Percentiles rank a stretch among this genome's conserved stretches.
These are phyloP conservation scores for Phlebiopsis gigantea DNA, from an alignment of 768 basidiomycete species.

Conservation along the genomic window DNA sequence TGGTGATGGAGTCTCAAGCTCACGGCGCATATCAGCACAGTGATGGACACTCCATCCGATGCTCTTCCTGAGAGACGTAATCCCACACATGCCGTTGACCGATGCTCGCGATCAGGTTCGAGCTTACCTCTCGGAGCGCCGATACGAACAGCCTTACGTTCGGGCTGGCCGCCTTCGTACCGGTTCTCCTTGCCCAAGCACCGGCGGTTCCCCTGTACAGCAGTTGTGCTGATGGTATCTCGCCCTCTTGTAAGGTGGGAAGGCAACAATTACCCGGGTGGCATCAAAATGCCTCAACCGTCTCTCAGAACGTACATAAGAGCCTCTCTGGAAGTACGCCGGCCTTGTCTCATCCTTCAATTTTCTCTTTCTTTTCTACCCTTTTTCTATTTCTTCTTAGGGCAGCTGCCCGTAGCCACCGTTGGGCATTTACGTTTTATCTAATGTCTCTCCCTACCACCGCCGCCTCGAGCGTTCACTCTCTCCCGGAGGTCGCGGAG, in stretches of 20 bases:
- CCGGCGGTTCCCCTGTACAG: not conserved
- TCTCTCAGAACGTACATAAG: not conserved
- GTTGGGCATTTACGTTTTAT: not conserved
- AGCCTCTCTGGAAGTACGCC: not conserved
- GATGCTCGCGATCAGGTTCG: not conserved
- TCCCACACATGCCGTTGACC: not conserved
- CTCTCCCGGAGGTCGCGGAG: not conserved
- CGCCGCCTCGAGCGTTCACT: not conserved
- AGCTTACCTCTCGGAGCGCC: not conserved
- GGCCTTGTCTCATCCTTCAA: not conserved
- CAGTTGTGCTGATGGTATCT: not conserved
- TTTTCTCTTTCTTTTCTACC: not conserved
- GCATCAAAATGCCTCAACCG: not conserved
- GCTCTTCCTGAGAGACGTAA: too few relatives aligned
- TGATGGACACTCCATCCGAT: too few relatives aligned
- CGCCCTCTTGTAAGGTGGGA: not conserved
- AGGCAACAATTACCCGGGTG: not conserved
- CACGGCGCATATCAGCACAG: too few relatives aligned
- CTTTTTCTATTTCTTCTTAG: not conserved
- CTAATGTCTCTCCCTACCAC: not conserved
- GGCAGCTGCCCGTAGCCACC: not conserved
- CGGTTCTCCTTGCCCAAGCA: not conserved
- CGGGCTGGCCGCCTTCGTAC: not conserved
- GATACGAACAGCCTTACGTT: not conserved
- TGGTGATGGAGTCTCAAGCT: too few relatives aligned